Base-by-base conservation (phyloP, 169 alveolate species). In the Cyclospora cayetanensis region DNA sequence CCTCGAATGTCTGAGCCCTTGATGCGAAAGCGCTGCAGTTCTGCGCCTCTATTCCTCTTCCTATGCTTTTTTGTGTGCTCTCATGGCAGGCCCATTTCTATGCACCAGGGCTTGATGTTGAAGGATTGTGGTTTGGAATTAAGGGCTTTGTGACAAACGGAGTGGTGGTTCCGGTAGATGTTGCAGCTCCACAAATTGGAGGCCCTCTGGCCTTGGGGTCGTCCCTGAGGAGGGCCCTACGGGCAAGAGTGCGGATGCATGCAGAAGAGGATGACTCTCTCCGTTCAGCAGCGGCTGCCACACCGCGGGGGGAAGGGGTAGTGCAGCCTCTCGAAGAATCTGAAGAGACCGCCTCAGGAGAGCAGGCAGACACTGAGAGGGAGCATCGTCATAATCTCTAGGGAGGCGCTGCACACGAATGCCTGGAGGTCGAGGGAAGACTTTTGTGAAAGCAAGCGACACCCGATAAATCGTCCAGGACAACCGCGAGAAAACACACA, bases 241-340 rank as follows among this genome's bases (percentile, higher is more conserved):
- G 29, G 29, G 72, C 15, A 60, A 60, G 34, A 60, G 29, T 9
- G 12, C 15, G 9, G 72, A 60, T 15, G 29, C 72, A 12, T 22
- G 12, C 4, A 60, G 72, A 15, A 22, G 12, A 29, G 72, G 72
- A 15, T 60, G 72, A 29, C 34, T 60, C 34, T 60, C 72, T 60
- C 72, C 72, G 4, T n/a, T n/a, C 27, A 60, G 72, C 72, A 60
- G 72, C 72, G 15, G 72, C 29, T n/a, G 15, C 72, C 72, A 60
- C 4, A 60, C 34, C 4, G 27, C 12, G n/a, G 72, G 72, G 29
- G 72, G 72, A 9, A 60, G 72, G 34, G 72, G 72, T 4, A 60
- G 72, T 29, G 34, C 72, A 22, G 72, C 72, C n/a, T 60, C 72
- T 29, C n/a, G 72, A 15, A 60, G 72, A 15, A 22, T 29, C 72